Percentiles rank a stretch among this genome's conserved stretches.
Evolutionary conservation across 2,329 filamentous ascomycete species (phyloP).

Genomic region (Penicillium brevicompactum): DNA sequence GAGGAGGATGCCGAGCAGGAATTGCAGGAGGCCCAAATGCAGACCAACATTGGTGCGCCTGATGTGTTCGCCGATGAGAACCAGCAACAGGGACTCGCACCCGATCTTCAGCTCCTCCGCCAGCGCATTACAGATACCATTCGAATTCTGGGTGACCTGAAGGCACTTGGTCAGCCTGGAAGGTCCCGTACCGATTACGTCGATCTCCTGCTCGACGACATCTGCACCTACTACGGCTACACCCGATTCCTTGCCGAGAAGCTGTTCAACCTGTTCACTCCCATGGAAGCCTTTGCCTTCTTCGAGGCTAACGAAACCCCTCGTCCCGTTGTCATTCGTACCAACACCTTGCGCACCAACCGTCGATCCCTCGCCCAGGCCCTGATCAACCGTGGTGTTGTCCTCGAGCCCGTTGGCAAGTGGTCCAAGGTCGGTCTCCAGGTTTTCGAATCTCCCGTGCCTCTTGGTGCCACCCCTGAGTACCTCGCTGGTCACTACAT

Average conservation of each 20-base stretch:
- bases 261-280: slow-evolving; percentile 87
- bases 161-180: slow-evolving; percentile 75
- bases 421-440: slow-evolving; percentile 98
- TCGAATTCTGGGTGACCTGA: slow-evolving; percentile 85
- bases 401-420: slow-evolving; percentile 93
- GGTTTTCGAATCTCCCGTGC: slow-evolving; percentile 86
- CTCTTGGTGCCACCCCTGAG: slow-evolving; percentile 92
- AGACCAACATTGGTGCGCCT: slow-evolving; percentile 87
- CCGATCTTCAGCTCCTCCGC: slow-evolving; percentile 85
- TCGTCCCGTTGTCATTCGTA: slow-evolving; percentile 91
- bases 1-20: slow-evolving; percentile 83
- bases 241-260: slow-evolving; percentile 94
- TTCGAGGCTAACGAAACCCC: slow-evolving; percentile 98
- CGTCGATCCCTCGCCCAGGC: slow-evolving; percentile 83
- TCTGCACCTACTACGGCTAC: slow-evolving; percentile 97
- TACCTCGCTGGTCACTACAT: slow-evolving; percentile 98
- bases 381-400: slow-evolving; percentile 93
- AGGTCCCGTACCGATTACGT: slow-evolving; percentile 88
- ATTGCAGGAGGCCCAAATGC: slow-evolving; percentile 78
- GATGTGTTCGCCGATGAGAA: slow-evolving; percentile 64
- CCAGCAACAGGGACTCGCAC: slow-evolving; percentile 66
- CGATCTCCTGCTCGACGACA: slow-evolving; percentile 81
- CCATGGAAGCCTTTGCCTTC: slow-evolving; percentile 93
- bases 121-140: slow-evolving; percentile 91
- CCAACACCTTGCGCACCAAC: slow-evolving; percentile 85